Evolutionary conservation across 352 stramenopile genomes (phyloP), one percentile per base, ranked within the genome.

Genomic region (Phytophthora brassicae): DNA sequence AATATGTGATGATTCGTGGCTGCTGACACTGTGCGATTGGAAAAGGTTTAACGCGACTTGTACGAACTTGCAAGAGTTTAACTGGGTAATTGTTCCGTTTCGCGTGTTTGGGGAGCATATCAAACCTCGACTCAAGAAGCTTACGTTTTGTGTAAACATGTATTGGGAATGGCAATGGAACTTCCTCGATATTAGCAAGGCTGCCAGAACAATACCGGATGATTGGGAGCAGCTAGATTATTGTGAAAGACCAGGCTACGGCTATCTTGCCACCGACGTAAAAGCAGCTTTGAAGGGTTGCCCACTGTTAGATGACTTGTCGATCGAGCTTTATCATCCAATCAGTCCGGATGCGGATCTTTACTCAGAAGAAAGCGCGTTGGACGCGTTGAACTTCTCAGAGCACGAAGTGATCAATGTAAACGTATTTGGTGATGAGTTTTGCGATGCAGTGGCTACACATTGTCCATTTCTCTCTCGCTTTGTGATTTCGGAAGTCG

Each of bases 81-180:
- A 76, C 44, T 79, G 67, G 59, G 57, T 76, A 11, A 56, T 71
- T n/a, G 64, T 59, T 33, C 68, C 68, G 0, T 79, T 72, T 55
- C 64, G 67, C 0, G 46, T 56, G 4, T 79, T 79, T 19, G 73
- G 70, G 4, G 56, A 73, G n/a, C 29, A 74, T 45, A n/a, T 41
- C 0, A 79, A 79, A 24, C 70, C 67, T 3, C 23, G 71, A 11
- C 36, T 81, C 17, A 67, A 54, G 12, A 55, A 46, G 16, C 31
- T 76, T 11, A 59, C 65, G 8, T 76, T 82, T 23, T 49, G 33
- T 2, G 59, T 80, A 20, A 69, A 59, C 31, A 80, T 79, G 68
- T 35, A 68, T 11, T 80, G 74, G 68, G 47, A 69, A 35, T 82
- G 70, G 70, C 14, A 23, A 4, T 39, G 23, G 39, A 79, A 81